Evolutionary conservation across 345 rosid genomes (phyloP), one percentile per base, ranked within the genome.

Genomic region (Linum tenue): DNA sequence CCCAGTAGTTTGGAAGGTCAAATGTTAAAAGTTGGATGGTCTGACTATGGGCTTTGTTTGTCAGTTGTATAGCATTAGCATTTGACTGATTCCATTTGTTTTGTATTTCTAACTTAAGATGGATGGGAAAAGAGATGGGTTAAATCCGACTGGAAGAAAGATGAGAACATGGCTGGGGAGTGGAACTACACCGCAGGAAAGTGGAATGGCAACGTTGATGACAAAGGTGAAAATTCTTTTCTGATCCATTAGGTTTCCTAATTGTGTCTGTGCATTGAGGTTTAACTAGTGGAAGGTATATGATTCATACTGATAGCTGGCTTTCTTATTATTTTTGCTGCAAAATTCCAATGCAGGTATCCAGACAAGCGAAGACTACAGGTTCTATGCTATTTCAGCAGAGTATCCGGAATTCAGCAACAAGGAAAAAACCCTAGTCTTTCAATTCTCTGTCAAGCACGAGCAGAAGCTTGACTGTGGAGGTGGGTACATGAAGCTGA

Each of bases 381-480:
- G 91, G 69, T 95, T 95, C 80, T 95, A 91, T 79, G 99, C 99
- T 59, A 89, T 89, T 67, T 95, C 99, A 17, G 97, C 95, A 62
- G 89, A 86, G 79, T 95, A 79, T 81, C 94, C 99, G 63, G 85
- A 81, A 69, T 84, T 91, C 78, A 95, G 91, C 72, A 95, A 86
- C 87, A 95, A 95, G 80, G 95, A 86, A 56, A 82, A 83, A 70
- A 87, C 95, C 11, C 77, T 95, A 3, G 99, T 91, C 72, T 95
- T 95, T 84, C 99, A 91, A 62, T 91, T 95, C 74, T 85, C 89
- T 2, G 99, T 95, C 71, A 95, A 94, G 88, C 99, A 95, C 61
- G 99, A 95, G 71, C 99, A 95, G 76, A 95, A 95, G 79, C 99
- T 95, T 69, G 99, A 95, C 76, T 95, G 99, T 76, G 99, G 99